phyloP scores from a whole-genome alignment of 2,329 filamentous ascomycete species.

The Coccinonectria pachysandricola region DNA sequence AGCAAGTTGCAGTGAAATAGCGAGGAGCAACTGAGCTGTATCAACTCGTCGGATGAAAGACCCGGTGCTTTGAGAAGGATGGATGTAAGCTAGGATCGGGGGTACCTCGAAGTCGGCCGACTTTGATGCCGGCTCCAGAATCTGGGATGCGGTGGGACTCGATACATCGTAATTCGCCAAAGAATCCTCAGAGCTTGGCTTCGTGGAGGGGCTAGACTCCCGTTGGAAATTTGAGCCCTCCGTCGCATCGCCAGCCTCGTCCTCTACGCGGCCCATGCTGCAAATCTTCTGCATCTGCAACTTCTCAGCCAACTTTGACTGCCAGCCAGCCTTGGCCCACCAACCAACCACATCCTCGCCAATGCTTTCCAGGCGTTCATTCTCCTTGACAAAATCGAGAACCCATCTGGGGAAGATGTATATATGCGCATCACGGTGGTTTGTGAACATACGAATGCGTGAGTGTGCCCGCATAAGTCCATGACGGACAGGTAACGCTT shows the following conservation, averaged over 20 bases:
- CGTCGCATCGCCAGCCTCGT: constrained; percentile 26
- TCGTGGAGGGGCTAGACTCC: constrained; percentile 14
- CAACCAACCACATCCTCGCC: constrained; percentile 87
- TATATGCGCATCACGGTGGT: constrained; percentile 82
- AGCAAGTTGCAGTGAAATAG: constrained; percentile 74
- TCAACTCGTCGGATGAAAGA: constrained; percentile 81
- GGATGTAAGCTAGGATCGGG: constrained; percentile 72
- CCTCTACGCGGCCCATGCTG: constrained; percentile 26
- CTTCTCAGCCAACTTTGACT: constrained; percentile 68
- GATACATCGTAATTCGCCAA: too few species aligned
- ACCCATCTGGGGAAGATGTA: constrained; percentile 93
- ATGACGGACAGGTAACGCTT: constrained; percentile 63
- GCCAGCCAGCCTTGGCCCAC: constrained; percentile 95
- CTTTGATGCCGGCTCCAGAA: constrained; percentile 6
- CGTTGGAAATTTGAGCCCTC: constrained; percentile 20
- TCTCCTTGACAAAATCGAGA: constrained; percentile 68
- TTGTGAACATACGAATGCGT: constrained; percentile 68
- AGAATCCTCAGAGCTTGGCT: neutral
- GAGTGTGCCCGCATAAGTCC: constrained; percentile 66
- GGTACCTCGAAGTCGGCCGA: constrained; percentile 39
- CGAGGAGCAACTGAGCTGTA: constrained; percentile 70
- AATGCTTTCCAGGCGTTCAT: constrained; percentile 76
- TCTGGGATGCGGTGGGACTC: constrained; percentile 3
- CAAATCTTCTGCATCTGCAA: constrained; percentile 59
- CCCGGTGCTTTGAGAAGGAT: constrained; percentile 42